Evolutionary conservation across 2,329 filamentous ascomycete species (phyloP).

Genomic region (Pyrenophora graminea): DNA sequence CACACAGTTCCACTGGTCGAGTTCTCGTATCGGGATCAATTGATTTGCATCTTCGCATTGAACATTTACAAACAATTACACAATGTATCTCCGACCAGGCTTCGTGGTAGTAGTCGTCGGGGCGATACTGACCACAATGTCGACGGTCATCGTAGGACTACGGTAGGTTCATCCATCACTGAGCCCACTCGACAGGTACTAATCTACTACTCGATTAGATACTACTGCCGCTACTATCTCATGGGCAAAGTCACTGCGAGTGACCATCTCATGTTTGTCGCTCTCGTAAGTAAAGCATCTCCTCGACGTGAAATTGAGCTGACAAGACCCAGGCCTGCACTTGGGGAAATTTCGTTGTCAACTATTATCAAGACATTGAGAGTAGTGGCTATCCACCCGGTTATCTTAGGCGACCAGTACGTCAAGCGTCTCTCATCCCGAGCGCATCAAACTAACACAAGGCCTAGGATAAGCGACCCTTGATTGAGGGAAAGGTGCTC

Average conservation of each 20-base stretch:
- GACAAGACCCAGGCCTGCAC: conserved; percentile 34
- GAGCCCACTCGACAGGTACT: not conserved
- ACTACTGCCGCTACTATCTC: conserved; percentile 41
- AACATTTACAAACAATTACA: not conserved
- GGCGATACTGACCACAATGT: conserved; percentile 40
- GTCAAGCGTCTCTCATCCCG: not conserved
- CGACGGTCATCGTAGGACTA: conserved; percentile 38
- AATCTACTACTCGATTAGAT: conserved; percentile 22
- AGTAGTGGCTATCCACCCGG: conserved; percentile 32
- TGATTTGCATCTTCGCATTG: not conserved
- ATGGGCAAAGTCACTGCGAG: conserved; percentile 37
- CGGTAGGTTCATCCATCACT: conserved; percentile 27
- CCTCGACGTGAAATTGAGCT: conserved; percentile 2
- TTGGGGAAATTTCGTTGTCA: conserved; percentile 44
- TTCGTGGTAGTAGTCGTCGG: conserved; percentile 43
- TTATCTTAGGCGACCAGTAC: conserved; percentile 35
- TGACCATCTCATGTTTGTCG: conserved; percentile 42
- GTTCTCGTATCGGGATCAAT: not conserved
- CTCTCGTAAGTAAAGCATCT: conserved; percentile 29
- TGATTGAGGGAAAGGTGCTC: conserved; percentile 27
- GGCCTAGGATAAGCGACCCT: conserved; percentile 34
- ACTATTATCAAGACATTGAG: conserved; percentile 42
- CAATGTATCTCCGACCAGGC: conserved; percentile 39
- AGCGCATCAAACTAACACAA: conserved; percentile 9
- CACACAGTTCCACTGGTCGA: conserved; percentile 4